These are phyloP conservation scores for Dactylella cylindrospora DNA, from an alignment of 2,329 filamentous ascomycete genomes.

Conservation along the genomic window DNA sequence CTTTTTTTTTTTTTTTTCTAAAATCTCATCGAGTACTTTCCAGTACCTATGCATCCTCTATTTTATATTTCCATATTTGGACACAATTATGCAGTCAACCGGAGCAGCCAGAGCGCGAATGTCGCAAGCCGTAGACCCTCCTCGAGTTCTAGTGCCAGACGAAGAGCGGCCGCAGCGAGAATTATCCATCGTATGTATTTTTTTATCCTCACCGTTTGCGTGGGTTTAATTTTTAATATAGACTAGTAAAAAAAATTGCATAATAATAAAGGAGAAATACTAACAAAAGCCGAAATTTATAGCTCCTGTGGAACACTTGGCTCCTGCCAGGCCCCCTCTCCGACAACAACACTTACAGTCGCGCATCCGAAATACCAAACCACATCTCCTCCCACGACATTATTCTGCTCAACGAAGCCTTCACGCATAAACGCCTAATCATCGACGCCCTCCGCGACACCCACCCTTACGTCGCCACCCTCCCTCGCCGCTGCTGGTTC, in stretches of 20 bases:
- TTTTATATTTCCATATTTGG: slow-evolving; percentile 5
- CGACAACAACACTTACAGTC: slow-evolving; percentile 34
- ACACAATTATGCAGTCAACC: slow-evolving; percentile 15
- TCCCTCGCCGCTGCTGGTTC: slow-evolving; percentile 37
- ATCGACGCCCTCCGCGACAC: slow-evolving; percentile 29
- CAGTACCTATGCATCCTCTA: slow-evolving; percentile 29
- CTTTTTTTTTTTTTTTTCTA: not conserved
- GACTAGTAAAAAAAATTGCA: no score
- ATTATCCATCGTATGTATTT: slow-evolving; percentile 37
- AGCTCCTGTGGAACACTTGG: slow-evolving; percentile 43
- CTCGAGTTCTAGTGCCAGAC: not conserved
- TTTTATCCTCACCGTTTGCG: no score
- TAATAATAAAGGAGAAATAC: not conserved
- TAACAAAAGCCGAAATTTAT: not conserved
- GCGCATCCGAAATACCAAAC: slow-evolving; percentile 23
- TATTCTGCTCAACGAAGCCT: slow-evolving; percentile 35
- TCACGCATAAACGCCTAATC: slow-evolving; percentile 32
- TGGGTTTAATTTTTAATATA: no score
- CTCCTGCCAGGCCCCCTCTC: slow-evolving; percentile 30
- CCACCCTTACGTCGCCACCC: slow-evolving; percentile 32
- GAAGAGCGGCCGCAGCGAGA: slow-evolving; percentile 4
- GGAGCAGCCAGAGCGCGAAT: slow-evolving; percentile 17
- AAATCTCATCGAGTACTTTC: no score
- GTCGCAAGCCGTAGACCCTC: no score
- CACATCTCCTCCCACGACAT: slow-evolving; percentile 36